phyloP scores from a whole-genome alignment of 306 rosid species.

The Coriaria nepalensis region DNA sequence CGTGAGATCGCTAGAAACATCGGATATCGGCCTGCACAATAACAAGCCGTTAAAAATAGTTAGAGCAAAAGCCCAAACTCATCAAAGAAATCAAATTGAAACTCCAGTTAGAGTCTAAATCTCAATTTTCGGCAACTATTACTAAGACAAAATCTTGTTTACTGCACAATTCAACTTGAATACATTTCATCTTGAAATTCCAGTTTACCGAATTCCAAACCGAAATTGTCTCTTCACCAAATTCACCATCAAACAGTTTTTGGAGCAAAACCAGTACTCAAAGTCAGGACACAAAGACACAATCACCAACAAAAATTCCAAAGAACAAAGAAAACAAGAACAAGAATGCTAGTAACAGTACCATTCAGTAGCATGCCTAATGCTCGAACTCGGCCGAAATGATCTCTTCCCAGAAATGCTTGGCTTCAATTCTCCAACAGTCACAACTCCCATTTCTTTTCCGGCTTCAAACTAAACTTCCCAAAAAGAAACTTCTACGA shows the following conservation, averaged over 20 bases:
- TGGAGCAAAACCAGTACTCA: no score
- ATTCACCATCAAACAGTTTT: no score
- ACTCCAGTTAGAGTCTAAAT: background rate
- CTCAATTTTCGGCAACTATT: no score
- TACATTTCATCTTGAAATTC: no score
- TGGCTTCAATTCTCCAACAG: slow-evolving; percentile 82
- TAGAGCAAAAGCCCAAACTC: slow-evolving; percentile 13
- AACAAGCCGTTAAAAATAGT: slow-evolving; percentile 21
- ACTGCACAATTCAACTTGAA: no score
- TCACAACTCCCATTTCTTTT: slow-evolving; percentile 72
- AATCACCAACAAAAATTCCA: background rate
- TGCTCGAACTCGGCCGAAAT: slow-evolving; percentile 78
- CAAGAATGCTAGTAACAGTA: slow-evolving; percentile 14
- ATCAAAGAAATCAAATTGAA: slow-evolving; percentile 4
- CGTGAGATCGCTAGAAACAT: slow-evolving; percentile 83
- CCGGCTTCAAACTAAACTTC: slow-evolving; percentile 1
- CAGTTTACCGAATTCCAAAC: no score
- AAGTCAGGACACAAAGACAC: slow-evolving; percentile 1
- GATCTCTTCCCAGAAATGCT: slow-evolving; percentile 91
- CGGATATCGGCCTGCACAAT: slow-evolving; percentile 89
- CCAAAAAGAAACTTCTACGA: background rate
- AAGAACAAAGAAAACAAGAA: background rate
- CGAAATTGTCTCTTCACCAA: no score
- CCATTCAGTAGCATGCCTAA: slow-evolving; percentile 98
- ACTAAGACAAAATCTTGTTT: no score